phyloP scores from a whole-genome alignment of 805 yeast genomes.

The Lipomyces mesembrius region DNA sequence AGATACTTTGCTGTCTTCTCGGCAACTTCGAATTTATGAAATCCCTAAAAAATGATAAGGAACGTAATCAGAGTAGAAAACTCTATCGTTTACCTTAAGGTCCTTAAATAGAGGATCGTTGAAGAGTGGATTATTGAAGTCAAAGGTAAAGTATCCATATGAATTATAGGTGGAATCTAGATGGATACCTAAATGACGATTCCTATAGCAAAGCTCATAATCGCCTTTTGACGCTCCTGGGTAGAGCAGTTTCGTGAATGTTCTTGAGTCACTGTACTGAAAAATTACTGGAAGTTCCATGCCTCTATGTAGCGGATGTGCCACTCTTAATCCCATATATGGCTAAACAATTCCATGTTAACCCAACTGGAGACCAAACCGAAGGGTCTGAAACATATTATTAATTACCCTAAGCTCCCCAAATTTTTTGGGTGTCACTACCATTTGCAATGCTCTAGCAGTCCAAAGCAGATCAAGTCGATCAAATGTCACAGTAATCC shows the following conservation, averaged over 20 bases:
- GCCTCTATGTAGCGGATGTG: not conserved
- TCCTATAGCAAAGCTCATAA: not conserved
- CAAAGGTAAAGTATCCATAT: conserved; percentile 1
- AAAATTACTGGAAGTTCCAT: conserved; percentile 9
- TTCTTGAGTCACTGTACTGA: not conserved
- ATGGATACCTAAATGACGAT: conserved; percentile 1
- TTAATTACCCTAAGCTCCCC: not conserved
- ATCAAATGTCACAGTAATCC: conserved; percentile 2
- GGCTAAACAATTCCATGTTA: not conserved
- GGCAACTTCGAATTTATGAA: conserved; percentile 3
- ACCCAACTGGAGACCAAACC: not conserved
- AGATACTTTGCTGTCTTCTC: not conserved
- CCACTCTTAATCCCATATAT: not conserved
- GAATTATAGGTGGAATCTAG: conserved; percentile 7
- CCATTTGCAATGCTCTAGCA: conserved; percentile 11
- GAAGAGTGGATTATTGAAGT: not conserved
- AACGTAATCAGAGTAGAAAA: not conserved
- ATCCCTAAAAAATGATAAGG: conserved; percentile 8
- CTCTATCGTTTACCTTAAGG: not conserved
- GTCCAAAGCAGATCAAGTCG: conserved; percentile 14
- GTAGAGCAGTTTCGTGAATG: not conserved
- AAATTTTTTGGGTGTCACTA: not conserved
- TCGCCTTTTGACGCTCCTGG: conserved; percentile 12
- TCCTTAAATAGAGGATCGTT: not conserved
- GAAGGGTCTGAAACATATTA: not conserved